These are phyloP conservation scores for Cenococcum geophilum DNA, from an alignment of 495 filamentous ascomycete species.

Conservation along the genomic window DNA sequence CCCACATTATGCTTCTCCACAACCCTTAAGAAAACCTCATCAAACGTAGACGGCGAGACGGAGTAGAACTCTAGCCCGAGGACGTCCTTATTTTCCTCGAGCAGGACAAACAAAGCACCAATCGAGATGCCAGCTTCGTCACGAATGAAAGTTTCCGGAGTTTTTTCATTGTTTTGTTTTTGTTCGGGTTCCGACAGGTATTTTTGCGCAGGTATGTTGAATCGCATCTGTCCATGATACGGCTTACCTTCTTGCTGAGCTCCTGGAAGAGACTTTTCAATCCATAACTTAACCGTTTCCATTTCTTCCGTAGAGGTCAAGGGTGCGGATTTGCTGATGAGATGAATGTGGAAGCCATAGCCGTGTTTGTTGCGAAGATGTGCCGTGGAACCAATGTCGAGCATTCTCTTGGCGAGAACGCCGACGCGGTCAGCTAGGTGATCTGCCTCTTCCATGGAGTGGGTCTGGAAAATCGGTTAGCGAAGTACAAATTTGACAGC, in stretches of 20 bases:
- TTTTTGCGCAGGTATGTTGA: conserved; percentile 55
- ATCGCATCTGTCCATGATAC: conserved; percentile 78
- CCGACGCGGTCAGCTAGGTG: conserved; percentile 64
- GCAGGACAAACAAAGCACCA: conserved; percentile 57
- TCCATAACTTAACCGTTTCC: conserved; percentile 55
- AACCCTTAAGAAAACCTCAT: conserved; percentile 81
- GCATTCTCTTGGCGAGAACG: conserved; percentile 65
- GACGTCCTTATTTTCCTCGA: conserved; percentile 49
- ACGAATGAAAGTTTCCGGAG: background rate
- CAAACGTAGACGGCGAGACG: conserved; percentile 73
- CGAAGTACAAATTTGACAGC: background rate
- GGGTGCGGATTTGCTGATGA: conserved; percentile 50
- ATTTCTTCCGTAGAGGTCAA: conserved; percentile 62
- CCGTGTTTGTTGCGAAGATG: conserved; percentile 55
- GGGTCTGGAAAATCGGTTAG: conserved; percentile 42
- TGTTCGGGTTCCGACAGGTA: background rate
- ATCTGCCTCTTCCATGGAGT: conserved; percentile 76
- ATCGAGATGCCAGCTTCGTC: conserved; percentile 35
- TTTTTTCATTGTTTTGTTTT: too few relatives aligned
- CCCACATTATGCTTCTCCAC: conserved; percentile 67
- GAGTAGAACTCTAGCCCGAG: conserved; percentile 73
- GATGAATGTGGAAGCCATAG: conserved; percentile 39
- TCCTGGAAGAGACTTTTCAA: conserved; percentile 49
- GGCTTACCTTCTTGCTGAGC: conserved; percentile 63
- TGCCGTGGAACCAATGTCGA: conserved; percentile 61